Base-by-base conservation (phyloP, 2,329 filamentous ascomycete species). In the Sclerotiophoma versabilis region DNA sequence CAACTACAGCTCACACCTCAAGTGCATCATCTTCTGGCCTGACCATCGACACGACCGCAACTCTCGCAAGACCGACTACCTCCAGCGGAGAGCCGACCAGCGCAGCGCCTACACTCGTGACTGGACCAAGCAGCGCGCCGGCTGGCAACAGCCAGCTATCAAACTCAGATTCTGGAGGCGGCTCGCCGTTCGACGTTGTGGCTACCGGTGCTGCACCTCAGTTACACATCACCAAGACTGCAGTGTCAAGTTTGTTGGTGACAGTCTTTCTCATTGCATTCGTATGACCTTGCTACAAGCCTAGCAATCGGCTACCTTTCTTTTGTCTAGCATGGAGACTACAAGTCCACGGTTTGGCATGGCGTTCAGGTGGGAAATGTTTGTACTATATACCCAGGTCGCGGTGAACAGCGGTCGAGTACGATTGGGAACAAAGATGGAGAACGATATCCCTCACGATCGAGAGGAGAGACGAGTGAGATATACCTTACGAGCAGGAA, bases 131-230 rank as follows among this genome's bases (percentile, higher is more conserved):
- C 47, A 46, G 59, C 46, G 32, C 60, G 30, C 47, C 57, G 30
- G 49, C 60, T 62, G 17, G 29, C 11, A 72, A 63, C 27, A 60
- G 62, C 14, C 71, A 76, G 50, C 68, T 72, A 15, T 70, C 69
- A 9, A 74, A 69, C 43, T 58, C 68, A 17, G 69, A 73, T 22
- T 76, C 72, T 11, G 77, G 77, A 17, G 77, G 77, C 14, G 79
- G 79, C n/a, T 78, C 75, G 46, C 79, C 78, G 5, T 80, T 81
- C 54, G 77, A 79, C 55, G 65, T 75, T 11, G 57, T 62, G 8
- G 65, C 69, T 1, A 58, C 58, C 0, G 62, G 65, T 26, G 54
- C 63, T 2, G 63, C 68, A 22, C 49, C 58, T 26, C 68, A 54
- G 9, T 12, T 57, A 7, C 54, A 38, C 11, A n/a, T 22, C 26